phyloP scores from a whole-genome alignment of 1,139 yeast species.

The Meyerozyma elateridarum region DNA sequence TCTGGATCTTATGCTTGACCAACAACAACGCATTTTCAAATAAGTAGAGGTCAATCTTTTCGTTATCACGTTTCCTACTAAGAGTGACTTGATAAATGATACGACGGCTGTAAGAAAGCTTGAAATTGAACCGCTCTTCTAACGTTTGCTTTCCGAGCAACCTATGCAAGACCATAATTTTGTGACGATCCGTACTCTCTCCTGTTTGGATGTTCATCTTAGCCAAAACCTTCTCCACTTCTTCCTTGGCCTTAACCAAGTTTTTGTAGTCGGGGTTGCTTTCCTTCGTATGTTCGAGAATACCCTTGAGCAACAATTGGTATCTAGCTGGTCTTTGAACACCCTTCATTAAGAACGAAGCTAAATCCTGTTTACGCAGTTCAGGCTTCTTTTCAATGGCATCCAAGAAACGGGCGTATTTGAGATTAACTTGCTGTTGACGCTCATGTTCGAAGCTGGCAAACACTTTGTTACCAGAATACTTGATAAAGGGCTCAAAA shows the following conservation, averaged over 20 bases:
- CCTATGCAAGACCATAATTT: conserved; percentile 81
- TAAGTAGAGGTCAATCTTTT: conserved; percentile 76
- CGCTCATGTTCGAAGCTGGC: conserved; percentile 95
- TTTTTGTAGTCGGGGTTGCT: conserved; percentile 71
- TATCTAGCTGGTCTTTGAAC: conserved; percentile 95
- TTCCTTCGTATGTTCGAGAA: conserved; percentile 74
- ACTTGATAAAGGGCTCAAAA: conserved; percentile 87
- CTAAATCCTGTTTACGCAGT: conserved; percentile 83
- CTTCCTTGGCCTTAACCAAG: conserved; percentile 68
- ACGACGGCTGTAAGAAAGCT: conserved; percentile 76
- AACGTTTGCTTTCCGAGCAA: conserved; percentile 79
- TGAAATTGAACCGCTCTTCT: conserved; percentile 50
- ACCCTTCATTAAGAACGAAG: conserved; percentile 91
- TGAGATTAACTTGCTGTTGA: conserved; percentile 84
- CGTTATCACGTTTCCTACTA: conserved; percentile 64
- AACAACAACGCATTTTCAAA: conserved; percentile 86
- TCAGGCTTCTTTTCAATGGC: conserved; percentile 89
- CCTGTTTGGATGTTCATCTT: conserved; percentile 90
- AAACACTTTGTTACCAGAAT: conserved; percentile 94
- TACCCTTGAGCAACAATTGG: conserved; percentile 78
- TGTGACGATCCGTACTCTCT: conserved; percentile 89
- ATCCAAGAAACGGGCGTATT: conserved; percentile 87
- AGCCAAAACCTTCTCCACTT: conserved; percentile 69
- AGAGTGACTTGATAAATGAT: conserved; percentile 75
- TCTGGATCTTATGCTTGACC: conserved; percentile 80